These are phyloP conservation scores for Pythium pyrilobum DNA, from an alignment of 352 stramenopile genomes.

Conservation along the genomic window DNA sequence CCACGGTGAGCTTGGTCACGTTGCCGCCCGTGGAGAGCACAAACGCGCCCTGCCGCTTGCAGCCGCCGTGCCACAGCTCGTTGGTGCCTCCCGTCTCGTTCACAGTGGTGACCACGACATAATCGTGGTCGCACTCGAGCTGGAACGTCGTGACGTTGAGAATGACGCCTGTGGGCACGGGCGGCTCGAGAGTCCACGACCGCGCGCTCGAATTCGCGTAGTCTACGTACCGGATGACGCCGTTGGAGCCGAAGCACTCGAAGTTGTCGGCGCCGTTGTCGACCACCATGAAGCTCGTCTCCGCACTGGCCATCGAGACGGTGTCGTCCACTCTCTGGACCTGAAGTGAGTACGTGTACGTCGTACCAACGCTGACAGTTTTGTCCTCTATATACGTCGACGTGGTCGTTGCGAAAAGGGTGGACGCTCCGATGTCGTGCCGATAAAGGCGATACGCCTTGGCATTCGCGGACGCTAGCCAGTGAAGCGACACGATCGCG, in stretches of 20 bases:
- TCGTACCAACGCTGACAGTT: constrained; percentile 19
- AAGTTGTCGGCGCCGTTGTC: constrained; percentile 2
- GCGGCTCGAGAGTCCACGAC: constrained; percentile 36
- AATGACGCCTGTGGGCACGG: constrained; percentile 15
- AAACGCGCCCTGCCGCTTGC: constrained; percentile 37
- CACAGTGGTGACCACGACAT: constrained; percentile 23
- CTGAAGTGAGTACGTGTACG: constrained; percentile 36
- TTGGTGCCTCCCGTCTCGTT: constrained; percentile 1
- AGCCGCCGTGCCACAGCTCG: constrained; percentile 46
- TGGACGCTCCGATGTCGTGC: background rate
- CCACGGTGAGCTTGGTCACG: constrained; percentile 30
- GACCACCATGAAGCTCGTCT: constrained; percentile 18
- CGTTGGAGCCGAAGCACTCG: constrained; percentile 11
- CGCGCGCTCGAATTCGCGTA: constrained; percentile 32
- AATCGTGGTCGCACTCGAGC: constrained; percentile 59
- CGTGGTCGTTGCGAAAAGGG: constrained; percentile 19
- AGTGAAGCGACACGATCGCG: background rate
- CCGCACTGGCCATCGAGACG: constrained; percentile 25
- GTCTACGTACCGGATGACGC: constrained; percentile 19
- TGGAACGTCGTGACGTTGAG: constrained; percentile 47
- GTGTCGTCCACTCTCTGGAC: constrained; percentile 19
- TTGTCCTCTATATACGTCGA: constrained; percentile 36
- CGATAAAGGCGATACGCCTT: constrained; percentile 38
- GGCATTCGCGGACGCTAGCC: background rate
- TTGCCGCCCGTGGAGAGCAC: constrained; percentile 20